phyloP scores from a whole-genome alignment of 768 basidiomycete genomes.

The Pholiota molesta region DNA sequence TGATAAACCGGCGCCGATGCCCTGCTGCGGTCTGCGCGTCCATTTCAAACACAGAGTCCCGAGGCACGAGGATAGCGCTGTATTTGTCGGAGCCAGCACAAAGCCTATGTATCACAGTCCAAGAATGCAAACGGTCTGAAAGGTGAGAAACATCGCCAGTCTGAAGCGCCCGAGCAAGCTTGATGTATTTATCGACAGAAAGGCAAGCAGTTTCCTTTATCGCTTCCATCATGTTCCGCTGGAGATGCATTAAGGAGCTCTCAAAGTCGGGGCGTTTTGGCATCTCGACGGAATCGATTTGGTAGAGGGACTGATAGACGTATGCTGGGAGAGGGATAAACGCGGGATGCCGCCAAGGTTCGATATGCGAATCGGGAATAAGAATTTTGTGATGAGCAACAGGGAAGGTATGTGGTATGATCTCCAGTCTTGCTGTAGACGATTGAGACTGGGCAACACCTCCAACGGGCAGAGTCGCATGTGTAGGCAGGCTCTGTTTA shows the following conservation, averaged over 20 bases:
- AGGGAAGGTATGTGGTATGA: slow-evolving; percentile 46
- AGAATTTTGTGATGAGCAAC: slow-evolving; percentile 37
- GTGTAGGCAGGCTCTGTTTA: slow-evolving; percentile 23
- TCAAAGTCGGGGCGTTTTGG: slow-evolving; percentile 59
- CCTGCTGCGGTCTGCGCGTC: slow-evolving; percentile 52
- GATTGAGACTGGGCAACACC: background rate
- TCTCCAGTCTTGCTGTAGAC: slow-evolving; percentile 32
- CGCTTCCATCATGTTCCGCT: slow-evolving; percentile 52
- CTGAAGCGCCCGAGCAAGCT: slow-evolving; percentile 50
- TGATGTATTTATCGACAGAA: slow-evolving; percentile 54
- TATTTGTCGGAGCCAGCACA: slow-evolving; percentile 62
- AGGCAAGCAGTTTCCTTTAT: slow-evolving; percentile 65
- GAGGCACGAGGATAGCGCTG: slow-evolving; percentile 59
- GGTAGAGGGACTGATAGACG: slow-evolving; percentile 56
- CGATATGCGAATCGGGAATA: slow-evolving; percentile 44
- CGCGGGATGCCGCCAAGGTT: slow-evolving; percentile 61
- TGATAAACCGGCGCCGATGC: slow-evolving; percentile 34
- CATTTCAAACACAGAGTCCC: slow-evolving; percentile 60
- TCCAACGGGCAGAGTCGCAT: slow-evolving; percentile 15
- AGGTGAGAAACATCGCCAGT: slow-evolving; percentile 42
- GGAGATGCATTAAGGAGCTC: slow-evolving; percentile 48
- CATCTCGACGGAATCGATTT: slow-evolving; percentile 60
- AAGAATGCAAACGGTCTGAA: slow-evolving; percentile 44
- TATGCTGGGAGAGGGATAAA: slow-evolving; percentile 64
- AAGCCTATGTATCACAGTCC: slow-evolving; percentile 63